phyloP scores from a whole-genome alignment of 371 early-diverging fungal genomes.

The Mucor saturninus region DNA sequence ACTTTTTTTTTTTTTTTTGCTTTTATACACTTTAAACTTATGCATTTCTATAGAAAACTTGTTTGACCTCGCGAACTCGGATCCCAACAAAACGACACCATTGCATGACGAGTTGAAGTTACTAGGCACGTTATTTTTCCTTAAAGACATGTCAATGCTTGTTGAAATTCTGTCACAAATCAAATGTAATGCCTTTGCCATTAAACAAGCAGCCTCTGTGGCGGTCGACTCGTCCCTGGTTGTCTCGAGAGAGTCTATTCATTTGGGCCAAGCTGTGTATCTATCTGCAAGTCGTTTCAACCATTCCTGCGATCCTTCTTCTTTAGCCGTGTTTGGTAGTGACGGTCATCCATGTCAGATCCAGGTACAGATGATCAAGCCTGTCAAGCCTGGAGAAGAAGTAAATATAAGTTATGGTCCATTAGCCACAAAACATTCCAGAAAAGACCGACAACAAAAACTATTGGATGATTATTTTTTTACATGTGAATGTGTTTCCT shows the following conservation, averaged over 20 bases:
- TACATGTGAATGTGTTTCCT: slow-evolving; percentile 35
- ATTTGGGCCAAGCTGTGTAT: slow-evolving; percentile 36
- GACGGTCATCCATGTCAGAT: slow-evolving; percentile 1
- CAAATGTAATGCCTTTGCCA: slow-evolving; percentile 38
- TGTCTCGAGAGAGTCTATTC: slow-evolving; percentile 9
- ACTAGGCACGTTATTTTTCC: slow-evolving; percentile 8
- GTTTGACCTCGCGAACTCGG: slow-evolving; percentile 11
- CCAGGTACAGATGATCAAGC: slow-evolving; percentile 6
- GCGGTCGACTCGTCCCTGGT: slow-evolving; percentile 3
- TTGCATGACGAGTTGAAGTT: not conserved
- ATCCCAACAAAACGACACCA: not conserved
- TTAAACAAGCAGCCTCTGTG: slow-evolving; percentile 14
- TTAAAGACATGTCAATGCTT: slow-evolving; percentile 21
- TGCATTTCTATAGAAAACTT: slow-evolving; percentile 11
- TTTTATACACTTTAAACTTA: not conserved
- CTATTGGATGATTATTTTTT: slow-evolving; percentile 36
- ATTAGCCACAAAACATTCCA: slow-evolving; percentile 15
- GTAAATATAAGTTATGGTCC: slow-evolving; percentile 45
- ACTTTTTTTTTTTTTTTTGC: not conserved
- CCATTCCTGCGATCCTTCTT: slow-evolving; percentile 41
- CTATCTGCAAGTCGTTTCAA: slow-evolving; percentile 38
- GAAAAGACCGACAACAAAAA: slow-evolving; percentile 15
- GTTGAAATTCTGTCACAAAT: slow-evolving; percentile 33
- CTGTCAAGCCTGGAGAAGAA: not conserved
- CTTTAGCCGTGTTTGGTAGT: slow-evolving; percentile 33